phyloP scores from a whole-genome alignment of 73 alveolate genomes.

The Diophrys appendiculata region DNA sequence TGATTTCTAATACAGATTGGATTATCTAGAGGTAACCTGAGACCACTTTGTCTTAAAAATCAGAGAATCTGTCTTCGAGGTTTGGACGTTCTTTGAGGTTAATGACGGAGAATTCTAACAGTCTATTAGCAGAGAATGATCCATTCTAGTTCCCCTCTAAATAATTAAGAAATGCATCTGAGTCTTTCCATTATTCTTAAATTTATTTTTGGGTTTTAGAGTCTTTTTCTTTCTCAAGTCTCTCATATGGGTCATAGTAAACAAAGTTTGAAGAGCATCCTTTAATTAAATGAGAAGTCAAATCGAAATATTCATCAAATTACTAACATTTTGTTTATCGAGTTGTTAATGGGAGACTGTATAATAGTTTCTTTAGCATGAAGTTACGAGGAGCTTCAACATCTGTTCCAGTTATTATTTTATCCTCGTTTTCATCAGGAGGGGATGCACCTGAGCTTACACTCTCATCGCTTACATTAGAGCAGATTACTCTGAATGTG shows the following conservation, averaged over 20 bases:
- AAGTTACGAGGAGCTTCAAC: neutral
- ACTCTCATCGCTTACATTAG: slow-evolving; percentile 3
- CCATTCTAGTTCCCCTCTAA: neutral
- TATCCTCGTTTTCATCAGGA: no score
- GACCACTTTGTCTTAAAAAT: slow-evolving; percentile 56
- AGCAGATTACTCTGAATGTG: slow-evolving; percentile 40
- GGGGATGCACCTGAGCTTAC: neutral
- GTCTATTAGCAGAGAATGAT: slow-evolving; percentile 31
- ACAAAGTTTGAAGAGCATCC: neutral
- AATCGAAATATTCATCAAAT: slow-evolving; percentile 51
- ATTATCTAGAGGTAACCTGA: slow-evolving; percentile 59
- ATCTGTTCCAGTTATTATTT: no score
- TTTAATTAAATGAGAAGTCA: slow-evolving; percentile 37
- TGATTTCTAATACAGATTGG: slow-evolving; percentile 44
- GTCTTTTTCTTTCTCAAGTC: neutral
- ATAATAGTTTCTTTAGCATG: slow-evolving; percentile 6
- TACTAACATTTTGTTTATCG: neutral
- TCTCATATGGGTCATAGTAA: slow-evolving; percentile 25
- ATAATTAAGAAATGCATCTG: neutral
- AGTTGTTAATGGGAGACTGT: neutral
- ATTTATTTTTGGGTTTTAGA: neutral
- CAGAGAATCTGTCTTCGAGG: slow-evolving; percentile 52
- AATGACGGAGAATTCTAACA: slow-evolving; percentile 39
- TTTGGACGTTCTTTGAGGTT: slow-evolving; percentile 43
- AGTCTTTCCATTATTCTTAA: neutral